These are phyloP conservation scores for Escovopsis sp. DNA, from an alignment of 2,329 filamentous ascomycete genomes.

Conservation along the genomic window DNA sequence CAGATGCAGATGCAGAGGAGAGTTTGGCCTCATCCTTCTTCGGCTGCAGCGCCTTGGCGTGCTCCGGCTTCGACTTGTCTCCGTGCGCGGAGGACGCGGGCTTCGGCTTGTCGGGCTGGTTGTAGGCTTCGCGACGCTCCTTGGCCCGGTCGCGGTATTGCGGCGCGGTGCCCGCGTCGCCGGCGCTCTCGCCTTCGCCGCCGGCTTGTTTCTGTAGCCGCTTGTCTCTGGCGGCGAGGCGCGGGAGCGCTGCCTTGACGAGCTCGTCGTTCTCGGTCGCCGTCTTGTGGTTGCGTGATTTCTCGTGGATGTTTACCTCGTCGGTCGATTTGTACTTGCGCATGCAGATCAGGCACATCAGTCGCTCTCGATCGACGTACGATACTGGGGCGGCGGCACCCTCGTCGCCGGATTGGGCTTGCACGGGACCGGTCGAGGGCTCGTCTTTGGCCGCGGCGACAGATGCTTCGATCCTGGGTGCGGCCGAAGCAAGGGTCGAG, in stretches of 20 bases:
- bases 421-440: conserved; percentile 1
- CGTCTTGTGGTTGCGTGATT: conserved; percentile 27
- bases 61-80: conserved; percentile 23
- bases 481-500: background rate
- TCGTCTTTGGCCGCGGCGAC: conserved; percentile 5
- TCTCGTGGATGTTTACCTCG: conserved; percentile 28
- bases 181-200: conserved; percentile 1
- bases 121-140: conserved; percentile 48
- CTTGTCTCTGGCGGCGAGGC: conserved; percentile 26
- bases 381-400: conserved; percentile 19
- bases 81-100: conserved; percentile 5
- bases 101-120: conserved; percentile 41
- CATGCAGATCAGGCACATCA: conserved; percentile 32
- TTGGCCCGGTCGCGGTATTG: conserved; percentile 53
- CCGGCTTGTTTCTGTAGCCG: conserved; percentile 17
- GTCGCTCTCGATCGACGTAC: conserved; percentile 41
- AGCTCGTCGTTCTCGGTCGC: conserved; percentile 25
- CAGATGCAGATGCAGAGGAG: background rate
- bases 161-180: conserved; percentile 1
- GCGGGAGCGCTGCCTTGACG: conserved; percentile 33
- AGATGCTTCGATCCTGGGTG: conserved; percentile 1
- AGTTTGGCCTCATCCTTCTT: conserved; percentile 9
- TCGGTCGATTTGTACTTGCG: conserved; percentile 30
- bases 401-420: background rate
- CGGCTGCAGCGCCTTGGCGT: conserved; percentile 2